These are phyloP conservation scores for Mycena rebaudengoi DNA, from an alignment of 768 basidiomycete genomes.

Conservation along the genomic window DNA sequence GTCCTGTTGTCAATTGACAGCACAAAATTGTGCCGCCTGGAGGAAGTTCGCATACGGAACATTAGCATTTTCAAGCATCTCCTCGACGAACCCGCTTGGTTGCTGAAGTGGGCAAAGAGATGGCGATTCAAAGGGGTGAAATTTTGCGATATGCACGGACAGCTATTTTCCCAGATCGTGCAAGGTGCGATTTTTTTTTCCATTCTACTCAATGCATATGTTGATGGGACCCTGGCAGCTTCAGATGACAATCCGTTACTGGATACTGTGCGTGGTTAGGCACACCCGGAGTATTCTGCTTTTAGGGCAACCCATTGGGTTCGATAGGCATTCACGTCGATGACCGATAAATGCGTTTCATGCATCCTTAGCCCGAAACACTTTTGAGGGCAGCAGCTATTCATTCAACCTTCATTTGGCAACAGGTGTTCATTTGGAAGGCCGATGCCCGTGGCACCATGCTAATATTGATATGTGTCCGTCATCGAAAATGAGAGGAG, in stretches of 20 bases:
- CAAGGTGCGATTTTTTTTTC: not conserved
- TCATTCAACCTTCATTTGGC: too few species aligned
- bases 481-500: not conserved
- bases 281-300: conserved; percentile 17
- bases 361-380: too few species aligned
- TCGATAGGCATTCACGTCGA: too few species aligned
- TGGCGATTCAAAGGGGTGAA: conserved; percentile 17
- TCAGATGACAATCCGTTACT: conserved; percentile 14
- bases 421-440: too few species aligned
- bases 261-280: conserved; percentile 9
- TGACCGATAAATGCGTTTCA: too few species aligned
- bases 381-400: too few species aligned
- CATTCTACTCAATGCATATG: not conserved
- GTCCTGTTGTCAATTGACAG: conserved; percentile 46
- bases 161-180: conserved; percentile 4
- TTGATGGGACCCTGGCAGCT: conserved; percentile 3
- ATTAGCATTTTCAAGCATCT: conserved; percentile 42
- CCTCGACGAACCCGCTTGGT: conserved; percentile 36
- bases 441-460: too few species aligned
- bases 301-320: not conserved
- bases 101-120: conserved; percentile 28
- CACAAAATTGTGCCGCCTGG: conserved; percentile 42
- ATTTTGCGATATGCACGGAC: conserved; percentile 19
- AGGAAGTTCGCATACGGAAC: conserved; percentile 50
- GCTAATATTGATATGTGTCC: too few species aligned